Evolutionary conservation across 78 protist genomes (phyloP).

Genomic region (Pelomyxa schiedti): DNA sequence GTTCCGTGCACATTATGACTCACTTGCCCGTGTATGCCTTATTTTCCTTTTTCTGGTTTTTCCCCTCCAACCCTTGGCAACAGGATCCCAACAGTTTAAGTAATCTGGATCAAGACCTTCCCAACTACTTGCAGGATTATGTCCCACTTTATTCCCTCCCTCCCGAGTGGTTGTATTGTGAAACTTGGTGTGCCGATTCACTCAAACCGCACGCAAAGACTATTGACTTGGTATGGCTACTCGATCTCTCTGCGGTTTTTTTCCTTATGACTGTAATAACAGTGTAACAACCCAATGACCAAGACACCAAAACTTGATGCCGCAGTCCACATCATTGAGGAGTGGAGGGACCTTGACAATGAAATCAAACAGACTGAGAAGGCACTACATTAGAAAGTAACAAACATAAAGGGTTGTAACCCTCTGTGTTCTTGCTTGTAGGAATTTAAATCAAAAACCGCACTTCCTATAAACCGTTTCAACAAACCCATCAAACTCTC

Average conservation of each 20-base stretch:
- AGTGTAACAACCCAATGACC: slow-evolving; percentile 96
- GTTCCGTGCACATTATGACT: slow-evolving; percentile 71
- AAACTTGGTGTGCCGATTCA: slow-evolving; percentile 91
- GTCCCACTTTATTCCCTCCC: slow-evolving; percentile 89
- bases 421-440: too few species aligned
- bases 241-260: neutral
- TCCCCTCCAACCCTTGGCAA: too few species aligned
- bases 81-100: slow-evolving; percentile 58
- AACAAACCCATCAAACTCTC: too few species aligned
- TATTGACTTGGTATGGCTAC: slow-evolving; percentile 90
- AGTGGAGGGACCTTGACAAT: slow-evolving; percentile 52
- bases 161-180: slow-evolving; percentile 97
- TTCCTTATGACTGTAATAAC: neutral
- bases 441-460: too few species aligned
- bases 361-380: slow-evolving; percentile 35
- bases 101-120: slow-evolving; percentile 92
- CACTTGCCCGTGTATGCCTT: slow-evolving; percentile 43
- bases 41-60: slow-evolving; percentile 68
- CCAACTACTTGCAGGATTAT: slow-evolving; percentile 86
- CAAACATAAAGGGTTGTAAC: too few species aligned
- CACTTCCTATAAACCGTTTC: too few species aligned
- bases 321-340: slow-evolving; percentile 69
- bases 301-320: slow-evolving; percentile 87
- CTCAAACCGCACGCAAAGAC: slow-evolving; percentile 82
- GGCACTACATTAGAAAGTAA: too few species aligned